Evolutionary conservation across 768 basidiomycete genomes (phyloP), one percentile per base, ranked within the genome.

Genomic region (Phlegmacium glaucopus): DNA sequence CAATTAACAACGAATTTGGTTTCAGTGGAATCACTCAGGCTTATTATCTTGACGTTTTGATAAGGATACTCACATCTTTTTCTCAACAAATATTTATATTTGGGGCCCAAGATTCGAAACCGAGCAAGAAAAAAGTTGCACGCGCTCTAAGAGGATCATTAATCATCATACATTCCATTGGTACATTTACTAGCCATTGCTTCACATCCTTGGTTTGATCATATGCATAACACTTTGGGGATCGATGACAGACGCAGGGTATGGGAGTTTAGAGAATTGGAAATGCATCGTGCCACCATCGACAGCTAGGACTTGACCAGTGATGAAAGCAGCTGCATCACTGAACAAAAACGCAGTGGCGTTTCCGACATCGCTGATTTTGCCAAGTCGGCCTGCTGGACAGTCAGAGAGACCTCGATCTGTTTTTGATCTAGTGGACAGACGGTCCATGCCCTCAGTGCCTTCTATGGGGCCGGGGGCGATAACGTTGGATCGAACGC

Each of bases 401-500:
- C 58, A 52, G 36, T 46, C 39, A 32, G 29, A 26, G 41, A 44
- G 25, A 47, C 53, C 15, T 45, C 41, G 32, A 49, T 25, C 44
- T 15, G 16, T 17, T 40, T 47, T 58, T 43, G 49, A 52, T 52
- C 67, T 68, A 32, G 64, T 56, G 6, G 65, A 57, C 27, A 90
- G 75, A n/a, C 85, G 81, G 51, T 77, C 71, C 65, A 77, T 70
- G 45, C 86, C 87, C 63, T 88, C 91, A 1, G 95, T 96, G 9
- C 74, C 81, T 4, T 57, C 77, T 48, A 95, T 94, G 6, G 89
- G 84, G 3, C 94, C 88, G 4, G 91, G 90, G 4, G 90, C 77
- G 55, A 93, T 83, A 39, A 89, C 82, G 57, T 92, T 96, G 13
- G 90, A 90, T 39, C 94, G 83, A 15, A 98, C 83, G n/a, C 95